Evolutionary conservation across 345 rosid genomes (phyloP), one percentile per base, ranked within the genome.

Genomic region (Eucalyptus curtisii): DNA sequence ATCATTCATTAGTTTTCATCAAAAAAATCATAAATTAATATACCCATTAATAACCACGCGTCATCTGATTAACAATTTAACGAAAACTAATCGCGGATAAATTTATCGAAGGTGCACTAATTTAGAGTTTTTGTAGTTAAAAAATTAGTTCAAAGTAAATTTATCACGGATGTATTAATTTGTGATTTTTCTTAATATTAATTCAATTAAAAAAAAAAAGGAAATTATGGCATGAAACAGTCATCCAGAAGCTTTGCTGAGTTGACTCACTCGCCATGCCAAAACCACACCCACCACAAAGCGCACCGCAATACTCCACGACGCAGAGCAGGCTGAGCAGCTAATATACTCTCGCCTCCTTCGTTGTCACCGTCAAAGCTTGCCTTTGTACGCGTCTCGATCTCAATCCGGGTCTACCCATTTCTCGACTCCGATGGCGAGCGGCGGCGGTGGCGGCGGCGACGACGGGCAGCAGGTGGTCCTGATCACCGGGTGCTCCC

Each of bases 401-500:
- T 71, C 81, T 71, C 44, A 33, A 71, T 37, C 45, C 25, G 44
- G 24, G 25, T 10, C 7, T 24, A 37, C 82, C 45, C 82, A 37
- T 37, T 40, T 71, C 45, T 37, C 82, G 45, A 37, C 82, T 37
- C 82, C 45, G 45, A 71, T 71, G 82, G 82, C 82, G 14, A 50
- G 87, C 50, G 57, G 87, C 66, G 42, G 13, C n/a, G 68, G 47
- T 47, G 31, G 52, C 52, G 40, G 19, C 80, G 86, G 87, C 55
- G 55, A 1, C 82, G 86, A 27, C 45, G 89, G 79, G 47, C 88
- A 87, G 53, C 94, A 94, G 81, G 98, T 96, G 91, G 97, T 97
- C 49, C 88, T 97, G 59, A 93, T 97, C 81, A 95, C 99, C 6
- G 99, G 99, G 19, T 97, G 98, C 89, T 91, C 95, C 13, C 91